Conservation (phyloP, 768 basidiomycete genomes). For the Amanita muscaria region DNA sequence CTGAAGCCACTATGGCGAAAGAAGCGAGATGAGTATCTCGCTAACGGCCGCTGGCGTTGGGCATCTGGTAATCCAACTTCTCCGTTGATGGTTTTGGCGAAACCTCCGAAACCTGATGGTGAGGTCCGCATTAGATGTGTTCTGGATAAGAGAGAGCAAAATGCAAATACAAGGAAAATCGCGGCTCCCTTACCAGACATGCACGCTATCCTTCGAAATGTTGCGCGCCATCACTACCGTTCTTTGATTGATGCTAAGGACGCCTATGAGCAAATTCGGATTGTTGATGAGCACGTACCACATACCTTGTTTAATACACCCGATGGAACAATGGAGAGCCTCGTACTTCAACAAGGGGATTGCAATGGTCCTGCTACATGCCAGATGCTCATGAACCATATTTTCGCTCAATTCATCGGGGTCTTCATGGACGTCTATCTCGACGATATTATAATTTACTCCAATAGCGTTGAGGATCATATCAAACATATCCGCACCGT, state of each 20-base stretch:
- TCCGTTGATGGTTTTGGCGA: neutral
- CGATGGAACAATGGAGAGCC: conserved; percentile 36
- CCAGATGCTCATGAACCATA: conserved; percentile 36
- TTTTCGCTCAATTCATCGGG: conserved; percentile 26
- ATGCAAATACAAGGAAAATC: conserved; percentile 27
- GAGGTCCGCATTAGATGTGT: conserved; percentile 18
- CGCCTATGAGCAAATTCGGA: conserved; percentile 30
- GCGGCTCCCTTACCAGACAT: conserved; percentile 20
- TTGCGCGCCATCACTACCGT: conserved; percentile 13
- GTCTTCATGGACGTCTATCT: conserved; percentile 14
- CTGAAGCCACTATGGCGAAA: neutral
- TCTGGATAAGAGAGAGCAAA: conserved; percentile 23
- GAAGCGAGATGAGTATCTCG: neutral
- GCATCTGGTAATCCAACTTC: neutral
- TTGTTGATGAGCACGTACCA: conserved; percentile 21
- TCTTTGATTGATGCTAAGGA: conserved; percentile 25
- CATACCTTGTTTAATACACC: conserved; percentile 24
- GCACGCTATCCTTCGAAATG: conserved; percentile 17
- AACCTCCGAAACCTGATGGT: conserved; percentile 7
- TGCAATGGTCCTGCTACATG: conserved; percentile 31
- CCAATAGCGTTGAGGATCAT: conserved; percentile 26
- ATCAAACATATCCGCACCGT: conserved; percentile 19
- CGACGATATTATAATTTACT: conserved; percentile 35
- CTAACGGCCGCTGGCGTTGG: neutral
- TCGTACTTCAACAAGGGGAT: conserved; percentile 25